Evolutionary conservation across 345 rosid genomes (phyloP), one percentile per base, ranked within the genome.

Genomic region (Fremontodendron californicum): DNA sequence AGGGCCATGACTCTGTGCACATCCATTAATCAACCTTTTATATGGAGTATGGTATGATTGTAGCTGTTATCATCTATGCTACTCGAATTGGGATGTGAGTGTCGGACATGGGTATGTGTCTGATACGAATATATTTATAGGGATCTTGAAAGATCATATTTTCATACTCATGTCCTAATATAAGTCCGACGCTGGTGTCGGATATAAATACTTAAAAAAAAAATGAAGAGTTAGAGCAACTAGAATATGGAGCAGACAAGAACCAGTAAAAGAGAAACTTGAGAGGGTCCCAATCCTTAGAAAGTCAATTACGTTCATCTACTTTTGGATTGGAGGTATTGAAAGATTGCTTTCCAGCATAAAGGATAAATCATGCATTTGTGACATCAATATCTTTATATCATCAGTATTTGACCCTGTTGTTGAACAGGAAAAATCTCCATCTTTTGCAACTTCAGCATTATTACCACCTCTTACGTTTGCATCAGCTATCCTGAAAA

Each of bases 361-460:
- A 81, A 94, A 92, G 13, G 94, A 94, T 63, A 94, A 92, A 82
- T 90, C 97, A 78, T 88, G 97, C 96, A 89, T 90, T 90, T 89
- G 93, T 29, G 93, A 88, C 80, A 92, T 86, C 64, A 90, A 71
- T 42, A 42, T 84, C 81, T 90, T 89, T 19, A 79, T 83, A 39
- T 80, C 72, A 18, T 31, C 80, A 23, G 39, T 29, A 29, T 29
- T 61, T 27, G 37, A 60, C 64, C 3, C 65, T 61, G 39, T 13
- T 29, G 39, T 29, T 61, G n/a, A 39, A 61, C 10, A 13, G 39
- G 39, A 15, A 61, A 61, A 61, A 29, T 15, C 65, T 29, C 65
- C 35, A 61, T 29, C 39, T 29, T 19, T 73, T 48, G 49, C 77
- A 77, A 66, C 78, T 57, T 76, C 85, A 81, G 83, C n/a, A 61